These are phyloP conservation scores for Tulasnella sp. DNA, from an alignment of 768 basidiomycete genomes.

Conservation along the genomic window DNA sequence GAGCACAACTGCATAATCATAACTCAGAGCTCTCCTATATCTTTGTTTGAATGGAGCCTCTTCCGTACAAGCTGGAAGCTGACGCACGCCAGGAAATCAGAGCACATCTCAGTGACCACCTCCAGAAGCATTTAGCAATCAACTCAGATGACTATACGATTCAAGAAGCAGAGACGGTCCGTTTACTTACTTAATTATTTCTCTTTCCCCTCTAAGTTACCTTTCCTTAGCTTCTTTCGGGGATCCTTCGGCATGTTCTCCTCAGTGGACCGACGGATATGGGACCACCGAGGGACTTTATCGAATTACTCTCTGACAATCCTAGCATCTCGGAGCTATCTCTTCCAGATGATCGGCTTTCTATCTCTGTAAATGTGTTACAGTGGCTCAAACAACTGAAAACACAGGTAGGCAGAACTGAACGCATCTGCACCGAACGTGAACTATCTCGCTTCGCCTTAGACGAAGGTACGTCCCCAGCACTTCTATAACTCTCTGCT, in stretches of 20 bases:
- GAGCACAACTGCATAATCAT: not conserved
- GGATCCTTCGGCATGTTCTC: not conserved
- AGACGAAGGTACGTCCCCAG: not conserved
- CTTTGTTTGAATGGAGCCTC: not conserved
- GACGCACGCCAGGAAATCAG: constrained; percentile 12
- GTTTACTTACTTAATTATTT: not conserved
- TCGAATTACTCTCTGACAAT: not conserved
- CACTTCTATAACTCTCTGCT: not conserved
- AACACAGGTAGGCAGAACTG: not conserved
- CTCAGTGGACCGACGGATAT: constrained; percentile 8
- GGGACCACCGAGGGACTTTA: not conserved
- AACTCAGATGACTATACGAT: constrained; percentile 14
- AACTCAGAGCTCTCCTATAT: not conserved
- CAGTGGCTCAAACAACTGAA: not conserved
- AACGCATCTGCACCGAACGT: not conserved
- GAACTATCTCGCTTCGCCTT: not conserved
- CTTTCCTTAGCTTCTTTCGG: constrained; percentile 5
- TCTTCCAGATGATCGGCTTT: not conserved
- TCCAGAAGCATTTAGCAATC: not conserved
- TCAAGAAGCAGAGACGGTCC: constrained; percentile 14
- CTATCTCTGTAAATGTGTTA: not conserved
- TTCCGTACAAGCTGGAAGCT: not conserved
- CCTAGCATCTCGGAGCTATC: not conserved
- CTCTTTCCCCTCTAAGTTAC: not conserved
- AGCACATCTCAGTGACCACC: not conserved